Evolutionary conservation across 1,284 basidiomycete genomes (phyloP).

Genomic region (Sanghuangporus baumii): DNA sequence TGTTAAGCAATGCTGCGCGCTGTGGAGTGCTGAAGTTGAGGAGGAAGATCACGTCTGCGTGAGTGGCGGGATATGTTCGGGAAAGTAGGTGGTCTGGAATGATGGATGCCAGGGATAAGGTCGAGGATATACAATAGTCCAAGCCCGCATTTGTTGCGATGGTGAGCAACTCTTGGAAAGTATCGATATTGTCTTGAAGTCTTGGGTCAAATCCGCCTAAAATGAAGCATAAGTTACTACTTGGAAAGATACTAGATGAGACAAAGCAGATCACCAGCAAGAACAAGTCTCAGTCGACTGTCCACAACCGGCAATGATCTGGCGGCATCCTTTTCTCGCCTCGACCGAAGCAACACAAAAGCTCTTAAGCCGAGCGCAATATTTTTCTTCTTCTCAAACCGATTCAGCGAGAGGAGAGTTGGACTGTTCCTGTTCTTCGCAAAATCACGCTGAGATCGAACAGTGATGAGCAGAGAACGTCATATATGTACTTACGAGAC

Average conservation of each 20-base stretch:
- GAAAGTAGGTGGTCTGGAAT: constrained; percentile 26
- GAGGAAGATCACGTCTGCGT: constrained; percentile 72
- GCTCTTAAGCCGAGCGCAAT: constrained; percentile 75
- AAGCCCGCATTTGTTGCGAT: constrained; percentile 46
- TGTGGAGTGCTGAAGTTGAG: constrained; percentile 83
- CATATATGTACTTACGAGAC: constrained; percentile 51
- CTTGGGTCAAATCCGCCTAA: constrained; percentile 76
- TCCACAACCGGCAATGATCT: constrained; percentile 2
- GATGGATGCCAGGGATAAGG: constrained; percentile 22
- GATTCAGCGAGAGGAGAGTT: constrained; percentile 86
- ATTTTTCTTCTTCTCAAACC: constrained; percentile 97
- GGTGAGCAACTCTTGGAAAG: constrained; percentile 52
- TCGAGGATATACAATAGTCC: constrained; percentile 44
- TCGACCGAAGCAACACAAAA: constrained; percentile 50
- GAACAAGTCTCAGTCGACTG: constrained; percentile 52
- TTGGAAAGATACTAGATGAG: background rate
- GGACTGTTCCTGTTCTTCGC: constrained; percentile 50
- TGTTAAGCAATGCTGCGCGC: constrained; percentile 69
- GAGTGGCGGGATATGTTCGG: constrained; percentile 31
- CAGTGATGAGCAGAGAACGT: background rate
- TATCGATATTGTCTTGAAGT: constrained; percentile 65
- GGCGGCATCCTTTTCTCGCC: constrained; percentile 2
- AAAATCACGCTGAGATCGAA: constrained; percentile 4
- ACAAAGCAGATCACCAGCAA: constrained; percentile 51
- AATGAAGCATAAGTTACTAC: background rate